Conservation (phyloP, 495 filamentous ascomycete genomes). For the Mytilinidion resinicola region DNA sequence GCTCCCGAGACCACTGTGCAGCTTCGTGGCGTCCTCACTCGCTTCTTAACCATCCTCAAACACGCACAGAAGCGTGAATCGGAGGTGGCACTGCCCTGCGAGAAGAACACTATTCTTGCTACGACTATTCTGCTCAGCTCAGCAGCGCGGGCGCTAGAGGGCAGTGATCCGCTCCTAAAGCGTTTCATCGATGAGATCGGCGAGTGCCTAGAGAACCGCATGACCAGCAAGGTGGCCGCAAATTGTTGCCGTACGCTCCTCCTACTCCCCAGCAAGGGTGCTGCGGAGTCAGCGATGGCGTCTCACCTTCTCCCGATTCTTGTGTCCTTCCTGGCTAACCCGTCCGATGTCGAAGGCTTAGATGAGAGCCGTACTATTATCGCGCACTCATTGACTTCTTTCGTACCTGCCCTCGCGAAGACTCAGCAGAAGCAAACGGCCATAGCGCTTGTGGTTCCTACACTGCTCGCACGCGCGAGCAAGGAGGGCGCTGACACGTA, state of each 20-base stretch:
- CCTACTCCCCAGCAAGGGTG: constrained; percentile 56
- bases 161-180: constrained; percentile 62
- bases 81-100: constrained; percentile 73
- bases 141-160: constrained; percentile 62
- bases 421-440: constrained; percentile 50
- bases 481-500: constrained; percentile 46
- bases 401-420: constrained; percentile 48
- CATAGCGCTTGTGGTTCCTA: constrained; percentile 68
- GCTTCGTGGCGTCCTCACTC: constrained; percentile 66
- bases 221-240: constrained; percentile 78
- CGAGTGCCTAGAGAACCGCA: constrained; percentile 74
- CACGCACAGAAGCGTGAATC: constrained; percentile 78
- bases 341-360: constrained; percentile 59
- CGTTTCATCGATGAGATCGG: constrained; percentile 68
- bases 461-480: constrained; percentile 67
- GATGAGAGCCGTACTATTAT: constrained; percentile 64
- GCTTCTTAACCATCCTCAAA: constrained; percentile 73
- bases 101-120: constrained; percentile 86
- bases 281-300: constrained; percentile 65
- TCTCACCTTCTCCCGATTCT: constrained; percentile 70
- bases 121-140: constrained; percentile 83
- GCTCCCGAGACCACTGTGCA: constrained; percentile 42
- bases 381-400: constrained; percentile 65
- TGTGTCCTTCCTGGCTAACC: constrained; percentile 63
- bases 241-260: constrained; percentile 76